Base-by-base conservation (phyloP, 495 filamentous ascomycete genomes). In the Saxispiralis lemnorum region DNA sequence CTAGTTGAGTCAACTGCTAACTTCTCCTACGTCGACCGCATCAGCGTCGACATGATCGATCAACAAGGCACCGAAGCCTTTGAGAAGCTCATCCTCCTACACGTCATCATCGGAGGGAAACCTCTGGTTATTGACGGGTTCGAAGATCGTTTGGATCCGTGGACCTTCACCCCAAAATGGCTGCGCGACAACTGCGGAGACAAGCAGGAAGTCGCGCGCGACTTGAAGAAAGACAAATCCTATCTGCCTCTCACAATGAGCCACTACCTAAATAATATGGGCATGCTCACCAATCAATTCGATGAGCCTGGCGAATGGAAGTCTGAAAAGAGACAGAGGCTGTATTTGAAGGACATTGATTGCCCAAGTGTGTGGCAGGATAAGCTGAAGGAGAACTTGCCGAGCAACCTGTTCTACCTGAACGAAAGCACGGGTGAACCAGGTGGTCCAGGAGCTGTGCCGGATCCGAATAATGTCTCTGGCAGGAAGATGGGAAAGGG, bases 311-410 rank as follows among this genome's bases (percentile, higher is more conserved):
- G 65, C 11, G 84, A 76, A 49, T 89, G 76, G 53, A 69, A 68
- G 41, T 75, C 86, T 16, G 67, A 75, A 35, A 66, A 70, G 33
- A 70, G 77, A 12, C 89, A 97, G 53, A 75, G 89, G 11, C 71
- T 95, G 2, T 96, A 96, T 58, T 60, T 93, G 44, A 96, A 96
- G 52, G 88, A 96, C 56, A 92, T 96, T 47, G 88, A 96, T 54
- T 93, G 83, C 56, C 88, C 88, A 0, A 61, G 66, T 0, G 71
- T 82, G 35, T 97, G 89, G 89, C 73, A 76, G 19, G 68, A 87
- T 14, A 73, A 79, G 39, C 65, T 97, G 7, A 73, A 75, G 49
- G 73, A 77, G 24, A 59, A 84, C 16, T 79, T 96, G 9, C 87
- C 89, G 0, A 72, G 75, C 0, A 68, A 63, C 18, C 63, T 95